Base-by-base conservation (phyloP, 2,329 filamentous ascomycete species). In the Aspergillus sp. region DNA sequence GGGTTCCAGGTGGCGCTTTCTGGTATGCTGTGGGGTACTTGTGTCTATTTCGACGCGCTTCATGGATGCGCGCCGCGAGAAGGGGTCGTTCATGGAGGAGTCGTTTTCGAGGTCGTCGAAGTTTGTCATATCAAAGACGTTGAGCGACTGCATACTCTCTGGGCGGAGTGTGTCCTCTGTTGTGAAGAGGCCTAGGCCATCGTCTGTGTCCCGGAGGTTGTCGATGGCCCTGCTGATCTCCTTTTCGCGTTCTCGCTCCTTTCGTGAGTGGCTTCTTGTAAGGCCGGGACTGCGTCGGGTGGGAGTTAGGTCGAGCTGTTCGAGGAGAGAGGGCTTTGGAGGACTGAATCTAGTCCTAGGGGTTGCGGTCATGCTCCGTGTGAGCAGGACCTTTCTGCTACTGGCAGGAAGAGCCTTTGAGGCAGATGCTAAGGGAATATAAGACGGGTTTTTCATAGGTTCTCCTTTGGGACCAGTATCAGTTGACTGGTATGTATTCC, bases 281-380 rank as follows among this genome's bases (percentile, higher is more conserved):
- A 57, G 15, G 17, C 71, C 72, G 43, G 71, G 69, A 19, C 68
- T 65, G 25, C 69, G 70, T 17, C 75, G 73, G 25, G 75, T 77
- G 23, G 76, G 76, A 34, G 76, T 77, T 17, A 72, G 65, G 52
- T 78, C 75, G 15, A 77, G 65, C 48, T 76, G 71, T 46, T 78
- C 76, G 19, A 77, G 70, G 11, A 77, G 72, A 34, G 75, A 76
- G n/a, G 75, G 75, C 53, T 77, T 77, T 7, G 76, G 75, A 4
- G 76, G 76, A 52, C 76, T 78, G 56, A 78, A 78, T 41, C 76
- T 71, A 34, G 73, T 77, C 57, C 74, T 72, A 8, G 76, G 75
- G 1, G 75, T 78, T 38, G 69, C 68, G 6, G 71, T 74, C 62
- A 72, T 71, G 56, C 66, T 77, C 41, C 69, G 76, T 19, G 75